A percentile compares a stretch with the other conserved stretches of the same genome.
Evolutionary conservation across 1,139 yeast species (phyloP).

Genomic region (Suhomyces panamericanus): DNA sequence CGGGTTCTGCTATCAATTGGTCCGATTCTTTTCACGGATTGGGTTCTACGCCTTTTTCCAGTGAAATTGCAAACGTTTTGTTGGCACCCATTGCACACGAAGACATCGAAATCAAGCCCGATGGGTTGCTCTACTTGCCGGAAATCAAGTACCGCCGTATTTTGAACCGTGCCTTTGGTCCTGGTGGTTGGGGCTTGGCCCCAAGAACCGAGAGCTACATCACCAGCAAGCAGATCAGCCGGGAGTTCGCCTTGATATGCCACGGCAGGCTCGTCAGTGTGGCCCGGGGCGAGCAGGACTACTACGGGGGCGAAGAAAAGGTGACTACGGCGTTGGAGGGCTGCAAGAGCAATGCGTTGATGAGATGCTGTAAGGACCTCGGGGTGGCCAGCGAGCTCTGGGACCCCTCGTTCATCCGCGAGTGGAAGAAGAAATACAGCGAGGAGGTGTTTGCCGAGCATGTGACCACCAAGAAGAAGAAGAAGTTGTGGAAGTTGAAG

Average conservation of each 20-base stretch:
- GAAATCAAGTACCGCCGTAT: conserved; percentile 93
- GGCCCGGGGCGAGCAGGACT: conserved; percentile 95
- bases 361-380: conserved; percentile 96
- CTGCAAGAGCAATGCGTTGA: conserved; percentile 91
- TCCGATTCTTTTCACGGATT: conserved; percentile 78
- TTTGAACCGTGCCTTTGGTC: conserved; percentile 88
- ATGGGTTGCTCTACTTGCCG: conserved; percentile 86
- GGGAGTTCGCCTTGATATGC: conserved; percentile 88
- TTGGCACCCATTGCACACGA: conserved; percentile 58
- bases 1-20: conserved; percentile 53
- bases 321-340: conserved; percentile 97
- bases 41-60: conserved; percentile 72
- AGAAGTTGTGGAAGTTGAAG: conserved; percentile 84
- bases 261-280: conserved; percentile 87
- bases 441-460: conserved; percentile 88
- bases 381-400: conserved; percentile 96
- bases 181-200: conserved; percentile 98
- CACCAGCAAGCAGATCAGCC: conserved; percentile 61
- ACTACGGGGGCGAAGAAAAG: conserved; percentile 77
- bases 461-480: conserved; percentile 75
- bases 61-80: conserved; percentile 58
- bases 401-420: conserved; percentile 90
- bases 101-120: conserved; percentile 94
- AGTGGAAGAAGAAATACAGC: conserved; percentile 73
- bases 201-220: conserved; percentile 86